Evolutionary conservation across 2,329 filamentous ascomycete genomes (phyloP), one percentile per base, ranked within the genome.

Genomic region (Aspergillus jensenii): DNA sequence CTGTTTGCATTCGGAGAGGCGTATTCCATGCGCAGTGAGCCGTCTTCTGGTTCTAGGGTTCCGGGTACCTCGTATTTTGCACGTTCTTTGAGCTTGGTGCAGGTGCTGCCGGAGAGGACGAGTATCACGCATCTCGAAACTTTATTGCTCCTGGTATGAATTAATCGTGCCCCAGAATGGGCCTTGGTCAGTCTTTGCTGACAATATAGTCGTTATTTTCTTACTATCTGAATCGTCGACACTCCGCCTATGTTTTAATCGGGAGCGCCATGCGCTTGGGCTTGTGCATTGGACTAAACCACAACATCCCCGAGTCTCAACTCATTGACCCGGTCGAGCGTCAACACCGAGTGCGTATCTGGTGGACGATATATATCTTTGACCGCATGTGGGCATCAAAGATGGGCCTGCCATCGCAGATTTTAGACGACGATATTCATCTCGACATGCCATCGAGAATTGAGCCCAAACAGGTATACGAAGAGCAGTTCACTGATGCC

Each of bases 321-420:
- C 61, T 71, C 25, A 71, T 75, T 27, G 69, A 72, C 46, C 69
- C 74, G 0, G 72, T 71, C 1, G 81, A 81, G 11, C 68, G 69
- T 25, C 70, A 75, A 55, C 73, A 75, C 37, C 70, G 72, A 2
- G 66, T 74, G 31, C 64, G 72, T 17, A 71, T 75, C 23, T 75
- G 72, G 72, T 75, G 73, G 73, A 74, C 72, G 8, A 73, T 74
- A 46, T 75, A 74, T 58, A 73, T 72, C 19, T 74, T 73, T 40
- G 72, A 75, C 55, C 74, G 80, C 2, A 77, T 82, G 71, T 81
- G 76, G 74, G 78, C 78, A 3, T 78, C 79, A 0, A 79, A 81
- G 47, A 73, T 82, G 51, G 79, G 80, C 0, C 75, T 81, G 23
- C 79, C 81, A 0, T 74, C 79, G 6, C 78, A 79, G 40, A 77